Conservation (phyloP, 2,329 filamentous ascomycete species). For the Gaeumannomyces tritici region DNA sequence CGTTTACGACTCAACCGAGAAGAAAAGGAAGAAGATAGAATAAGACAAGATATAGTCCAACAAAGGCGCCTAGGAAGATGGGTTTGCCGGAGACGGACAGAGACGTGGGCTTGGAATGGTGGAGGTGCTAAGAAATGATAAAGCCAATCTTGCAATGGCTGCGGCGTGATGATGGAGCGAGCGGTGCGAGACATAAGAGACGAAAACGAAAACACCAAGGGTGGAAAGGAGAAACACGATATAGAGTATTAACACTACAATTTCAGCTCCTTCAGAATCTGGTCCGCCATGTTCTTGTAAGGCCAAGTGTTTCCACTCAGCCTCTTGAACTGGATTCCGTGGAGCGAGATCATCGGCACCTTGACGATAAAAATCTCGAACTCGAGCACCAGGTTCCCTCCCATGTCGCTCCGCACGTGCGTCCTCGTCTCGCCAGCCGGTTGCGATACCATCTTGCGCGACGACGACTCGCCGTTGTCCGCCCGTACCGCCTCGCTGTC, state of each 20-base stretch:
- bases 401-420: slow-evolving; percentile 82
- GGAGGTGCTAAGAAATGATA: neutral
- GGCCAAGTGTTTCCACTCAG: slow-evolving; percentile 94
- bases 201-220: neutral
- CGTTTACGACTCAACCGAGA: neutral
- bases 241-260: slow-evolving; percentile 37
- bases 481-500: slow-evolving; percentile 53
- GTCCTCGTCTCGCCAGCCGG: slow-evolving; percentile 80
- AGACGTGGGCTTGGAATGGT: no score
- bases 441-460: slow-evolving; percentile 8
- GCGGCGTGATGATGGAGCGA: no score
- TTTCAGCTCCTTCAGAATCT: slow-evolving; percentile 78
- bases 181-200: neutral
- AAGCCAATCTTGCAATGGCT: neutral
- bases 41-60: neutral
- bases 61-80: neutral
- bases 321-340: slow-evolving; percentile 97
- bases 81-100: neutral
- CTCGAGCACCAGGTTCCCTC: slow-evolving; percentile 71
- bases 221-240: neutral
- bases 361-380: slow-evolving; percentile 99
- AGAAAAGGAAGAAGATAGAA: neutral
- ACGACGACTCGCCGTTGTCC: slow-evolving; percentile 31
- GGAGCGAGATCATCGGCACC: slow-evolving; percentile 81
- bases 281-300: slow-evolving; percentile 97